Base-by-base conservation (phyloP, 2,329 filamentous ascomycete genomes). In the Penicillium sp. region DNA sequence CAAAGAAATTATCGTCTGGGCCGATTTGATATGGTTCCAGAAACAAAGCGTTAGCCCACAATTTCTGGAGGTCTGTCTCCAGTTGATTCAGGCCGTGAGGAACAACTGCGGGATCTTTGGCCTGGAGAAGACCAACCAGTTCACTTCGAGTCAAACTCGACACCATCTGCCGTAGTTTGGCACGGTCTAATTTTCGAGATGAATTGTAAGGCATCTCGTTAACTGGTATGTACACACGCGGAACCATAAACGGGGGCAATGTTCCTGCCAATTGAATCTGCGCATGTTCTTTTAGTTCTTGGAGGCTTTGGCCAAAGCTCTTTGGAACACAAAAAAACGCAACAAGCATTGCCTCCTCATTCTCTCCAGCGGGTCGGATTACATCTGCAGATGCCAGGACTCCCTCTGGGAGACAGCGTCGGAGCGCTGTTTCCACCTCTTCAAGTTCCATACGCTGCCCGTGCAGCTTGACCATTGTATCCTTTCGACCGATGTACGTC, bases 381-480 rank as follows among this genome's bases (percentile, higher is more conserved):
- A n/a, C n/a, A n/a, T n/a, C n/a, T n/a, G n/a, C n/a, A n/a, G n/a
- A n/a, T n/a, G n/a, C n/a, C n/a, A n/a, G n/a, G n/a, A n/a, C n/a
- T n/a, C n/a, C 51, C 16, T 53, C 51, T 18, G 51, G 51, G n/a
- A n/a, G 12, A 23, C 40, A 53, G 6, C 28, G 24, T 26, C 46
- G 51, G 11, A 67, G 64, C 18, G 71, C 57, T 33, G 63, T 67
- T 57, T 75, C 72, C 7, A 76, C 68, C 57, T 75, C 74, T 1
- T 69, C 72, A 3, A 74, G 66, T 55, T 77, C 74, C 8, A 77
- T 66, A 47, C 74, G 71, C 50, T 76, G 74, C 11, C 74, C 74
- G 6, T 71, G 68, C 5, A 76, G 42, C 52, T 76, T 76, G 48
- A 76, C 71, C 56, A 75, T 73, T 1, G 65, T 67, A 47, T 71